Percentiles rank a stretch among this genome's conserved stretches.
Conservation (phyloP, 2,329 filamentous ascomycete species). For the Alternaria sp. region DNA sequence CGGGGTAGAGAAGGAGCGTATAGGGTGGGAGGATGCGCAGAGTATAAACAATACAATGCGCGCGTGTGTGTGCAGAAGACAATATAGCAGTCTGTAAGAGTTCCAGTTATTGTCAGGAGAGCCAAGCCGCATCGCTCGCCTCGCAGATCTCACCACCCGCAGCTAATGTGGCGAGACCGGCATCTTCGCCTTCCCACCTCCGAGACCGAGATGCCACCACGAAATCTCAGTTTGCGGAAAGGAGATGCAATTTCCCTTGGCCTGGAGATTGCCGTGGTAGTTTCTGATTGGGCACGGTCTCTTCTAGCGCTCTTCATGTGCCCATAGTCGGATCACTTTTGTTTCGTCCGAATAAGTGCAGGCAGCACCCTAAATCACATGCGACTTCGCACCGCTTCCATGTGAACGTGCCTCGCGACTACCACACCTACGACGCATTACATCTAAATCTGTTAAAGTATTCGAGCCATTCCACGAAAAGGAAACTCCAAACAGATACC, state of each 20-base stretch:
- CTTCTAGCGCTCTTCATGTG: neutral
- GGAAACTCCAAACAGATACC: no score
- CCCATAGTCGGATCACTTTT: neutral
- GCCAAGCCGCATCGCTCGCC: conserved; percentile 21
- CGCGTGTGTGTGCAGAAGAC: conserved; percentile 6
- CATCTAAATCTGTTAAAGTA: neutral
- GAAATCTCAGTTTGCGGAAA: conserved; percentile 13
- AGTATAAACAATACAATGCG: neutral
- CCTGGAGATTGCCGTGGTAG: conserved; percentile 1
- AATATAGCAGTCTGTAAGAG: conserved; percentile 12
- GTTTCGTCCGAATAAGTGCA: neutral
- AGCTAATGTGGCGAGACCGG: conserved; percentile 32
- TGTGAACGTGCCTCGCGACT: neutral
- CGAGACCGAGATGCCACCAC: conserved; percentile 22
- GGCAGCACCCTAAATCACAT: neutral
- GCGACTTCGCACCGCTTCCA: neutral
- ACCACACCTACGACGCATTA: neutral
- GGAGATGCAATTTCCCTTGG: conserved; percentile 23
- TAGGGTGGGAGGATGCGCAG: conserved; percentile 15
- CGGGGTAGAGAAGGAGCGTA: conserved; percentile 24
- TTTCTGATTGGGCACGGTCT: neutral
- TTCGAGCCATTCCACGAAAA: neutral
- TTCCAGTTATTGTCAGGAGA: conserved; percentile 31
- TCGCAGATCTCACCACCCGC: conserved; percentile 28
- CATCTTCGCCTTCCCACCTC: conserved; percentile 20